Percentiles rank a stretch among this genome's conserved stretches.
These are phyloP conservation scores for Halophytophthora polymorphica DNA, from an alignment of 352 stramenopile genomes.

Conservation along the genomic window DNA sequence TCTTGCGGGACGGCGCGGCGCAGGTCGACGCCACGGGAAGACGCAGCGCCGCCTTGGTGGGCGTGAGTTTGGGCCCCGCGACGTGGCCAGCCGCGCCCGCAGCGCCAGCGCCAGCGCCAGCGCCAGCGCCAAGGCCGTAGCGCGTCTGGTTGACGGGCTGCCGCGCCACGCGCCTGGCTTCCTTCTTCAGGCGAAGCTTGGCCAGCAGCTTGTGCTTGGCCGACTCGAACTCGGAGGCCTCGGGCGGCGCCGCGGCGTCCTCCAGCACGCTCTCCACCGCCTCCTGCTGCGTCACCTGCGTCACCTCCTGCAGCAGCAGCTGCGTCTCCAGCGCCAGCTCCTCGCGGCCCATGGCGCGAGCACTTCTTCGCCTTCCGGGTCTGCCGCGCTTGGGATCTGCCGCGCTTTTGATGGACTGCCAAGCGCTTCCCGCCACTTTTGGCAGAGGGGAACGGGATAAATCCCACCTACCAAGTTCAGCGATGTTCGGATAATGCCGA, in stretches of 20 bases:
- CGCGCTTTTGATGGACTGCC: too few relatives aligned
- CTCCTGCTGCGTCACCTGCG: slow-evolving; percentile 45
- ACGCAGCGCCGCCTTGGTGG: slow-evolving; percentile 33
- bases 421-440: too few relatives aligned
- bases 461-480: too few relatives aligned
- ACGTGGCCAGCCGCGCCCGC: neutral
- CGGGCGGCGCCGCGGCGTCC: slow-evolving; percentile 15
- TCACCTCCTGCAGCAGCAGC: slow-evolving; percentile 72
- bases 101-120: neutral
- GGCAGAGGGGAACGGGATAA: too few relatives aligned
- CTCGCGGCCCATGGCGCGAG: slow-evolving; percentile 31
- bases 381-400: too few relatives aligned
- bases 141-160: slow-evolving; percentile 46
- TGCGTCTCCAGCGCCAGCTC: slow-evolving; percentile 75
- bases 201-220: slow-evolving; percentile 56
- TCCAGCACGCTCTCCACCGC: slow-evolving; percentile 28
- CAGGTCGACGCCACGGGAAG: slow-evolving; percentile 46
- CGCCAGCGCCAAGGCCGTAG: slow-evolving; percentile 25
- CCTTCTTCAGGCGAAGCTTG: slow-evolving; percentile 68
- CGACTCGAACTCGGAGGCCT: slow-evolving; percentile 45
- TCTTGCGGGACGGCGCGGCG: slow-evolving; percentile 35
- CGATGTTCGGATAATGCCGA: too few relatives aligned
- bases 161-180: slow-evolving; percentile 41
- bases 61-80: slow-evolving; percentile 22
- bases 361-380: too few relatives aligned